Evolutionary conservation across 805 yeast genomes (phyloP), one percentile per base, ranked within the genome.

Genomic region (Myxozyma neotropica): DNA sequence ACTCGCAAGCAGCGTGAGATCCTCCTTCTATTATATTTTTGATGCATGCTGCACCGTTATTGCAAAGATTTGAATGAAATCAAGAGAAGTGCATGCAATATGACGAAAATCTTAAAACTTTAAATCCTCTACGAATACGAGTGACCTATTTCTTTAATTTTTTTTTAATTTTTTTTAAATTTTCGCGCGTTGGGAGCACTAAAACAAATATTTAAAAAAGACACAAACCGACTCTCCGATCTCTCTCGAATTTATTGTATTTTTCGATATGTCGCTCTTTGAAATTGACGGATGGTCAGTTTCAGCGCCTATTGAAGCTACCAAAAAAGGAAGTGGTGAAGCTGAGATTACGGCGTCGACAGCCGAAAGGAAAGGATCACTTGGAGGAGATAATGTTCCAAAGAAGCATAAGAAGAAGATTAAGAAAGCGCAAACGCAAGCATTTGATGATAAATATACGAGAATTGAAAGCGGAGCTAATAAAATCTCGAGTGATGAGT

Each of bases 201-300:
- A 17, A 38, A 38, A 38, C 21, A 15, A 17, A 38, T 38, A 6
- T 15, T 15, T 5, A 17, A 38, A 7, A 13, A 38, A 15, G 6
- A 42, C 8, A 19, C 15, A 5, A 21, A 24, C 17, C 15, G n/a
- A n/a, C n/a, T n/a, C n/a, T n/a, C n/a, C n/a, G n/a, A n/a, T n/a
- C n/a, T n/a, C n/a, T n/a, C n/a, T n/a, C n/a, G n/a, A n/a, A n/a
- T n/a, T n/a, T n/a, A n/a, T n/a, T n/a, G n/a, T n/a, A 19, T 42
- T 45, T 15, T 17, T 13, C 24, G n/a, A 13, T 29, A 61, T 61
- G 65, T 54, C 61, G 13, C 36, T 61, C 10, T 61, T 61, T 50
- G 58, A 53, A 6, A 52, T 58, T 19, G 65, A 61, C 15, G 65
- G 65, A 12, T 61, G 65, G 65, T 53, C 56, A 3, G 53, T 61